These are phyloP conservation scores for Eutreptiella sp. DNA, from an alignment of 208 protist genomes.

Conservation along the genomic window DNA sequence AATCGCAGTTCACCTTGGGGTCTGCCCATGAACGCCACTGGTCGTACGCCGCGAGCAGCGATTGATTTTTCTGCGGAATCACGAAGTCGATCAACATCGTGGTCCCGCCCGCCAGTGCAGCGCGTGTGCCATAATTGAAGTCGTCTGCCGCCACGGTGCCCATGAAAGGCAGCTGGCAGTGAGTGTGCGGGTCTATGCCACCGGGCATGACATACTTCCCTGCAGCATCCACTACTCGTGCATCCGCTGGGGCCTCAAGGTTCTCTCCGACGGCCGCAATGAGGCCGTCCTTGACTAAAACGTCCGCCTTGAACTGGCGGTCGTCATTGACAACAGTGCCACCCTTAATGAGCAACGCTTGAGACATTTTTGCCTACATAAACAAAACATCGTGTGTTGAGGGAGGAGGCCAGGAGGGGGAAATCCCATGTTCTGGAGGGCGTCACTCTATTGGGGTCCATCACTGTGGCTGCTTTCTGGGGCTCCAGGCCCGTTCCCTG, in stretches of 20 bases:
- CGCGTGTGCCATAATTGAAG: conserved; percentile 61
- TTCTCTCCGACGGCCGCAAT: conserved; percentile 37
- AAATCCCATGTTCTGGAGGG: no score
- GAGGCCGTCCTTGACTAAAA: conserved; percentile 44
- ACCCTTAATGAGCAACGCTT: conserved; percentile 40
- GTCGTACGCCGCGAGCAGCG: conserved; percentile 49
- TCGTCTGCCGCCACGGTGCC: conserved; percentile 64
- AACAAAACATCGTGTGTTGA: no score
- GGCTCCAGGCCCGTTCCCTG: no score
- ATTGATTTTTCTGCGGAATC: conserved; percentile 48
- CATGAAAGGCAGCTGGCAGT: conserved; percentile 52
- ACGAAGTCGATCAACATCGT: conserved; percentile 75
- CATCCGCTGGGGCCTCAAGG: conserved; percentile 6
- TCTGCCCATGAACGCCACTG: conserved; percentile 35
- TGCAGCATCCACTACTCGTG: conserved; percentile 42
- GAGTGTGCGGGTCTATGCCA: conserved; percentile 69
- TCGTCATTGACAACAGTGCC: conserved; percentile 63
- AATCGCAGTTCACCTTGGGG: conserved; percentile 47
- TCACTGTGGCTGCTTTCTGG: no score
- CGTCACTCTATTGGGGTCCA: no score
- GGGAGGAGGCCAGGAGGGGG: no score
- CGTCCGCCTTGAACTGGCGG: conserved; percentile 45
- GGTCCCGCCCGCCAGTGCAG: conserved; percentile 63
- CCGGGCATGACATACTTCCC: conserved; percentile 54
- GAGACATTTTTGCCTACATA: conserved; percentile 33